phyloP scores from a whole-genome alignment of 1,139 yeast species.

The Pichia sp. region DNA sequence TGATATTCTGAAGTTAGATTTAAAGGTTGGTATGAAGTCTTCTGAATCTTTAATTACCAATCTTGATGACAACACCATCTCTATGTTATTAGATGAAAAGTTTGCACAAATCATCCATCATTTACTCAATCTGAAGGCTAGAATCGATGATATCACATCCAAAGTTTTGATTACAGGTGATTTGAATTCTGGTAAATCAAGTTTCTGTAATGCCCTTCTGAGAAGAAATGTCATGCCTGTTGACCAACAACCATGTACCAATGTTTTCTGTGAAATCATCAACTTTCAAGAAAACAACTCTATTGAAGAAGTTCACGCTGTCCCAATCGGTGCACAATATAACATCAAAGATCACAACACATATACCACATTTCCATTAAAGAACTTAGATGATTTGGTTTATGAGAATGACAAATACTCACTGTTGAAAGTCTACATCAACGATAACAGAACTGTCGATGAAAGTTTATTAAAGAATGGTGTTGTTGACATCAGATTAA shows the following conservation, averaged over 20 bases:
- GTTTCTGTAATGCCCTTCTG: slow-evolving; percentile 89
- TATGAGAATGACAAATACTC: slow-evolving; percentile 70
- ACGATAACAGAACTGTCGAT: slow-evolving; percentile 68
- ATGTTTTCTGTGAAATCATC: slow-evolving; percentile 91
- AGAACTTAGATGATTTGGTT: slow-evolving; percentile 67
- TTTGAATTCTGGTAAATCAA: slow-evolving; percentile 93
- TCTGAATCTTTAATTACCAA: slow-evolving; percentile 44
- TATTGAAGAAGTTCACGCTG: slow-evolving; percentile 91
- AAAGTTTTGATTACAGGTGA: slow-evolving; percentile 97
- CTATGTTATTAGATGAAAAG: slow-evolving; percentile 64
- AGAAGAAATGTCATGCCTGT: slow-evolving; percentile 82
- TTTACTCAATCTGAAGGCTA: slow-evolving; percentile 66
- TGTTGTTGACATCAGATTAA: slow-evolving; percentile 84
- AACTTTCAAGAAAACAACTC: slow-evolving; percentile 78
- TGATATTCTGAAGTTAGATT: slow-evolving; percentile 60
- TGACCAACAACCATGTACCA: slow-evolving; percentile 98
- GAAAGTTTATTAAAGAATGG: slow-evolving; percentile 84
- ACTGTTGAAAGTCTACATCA: slow-evolving; percentile 75
- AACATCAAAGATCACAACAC: slow-evolving; percentile 62
- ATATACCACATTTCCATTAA: slow-evolving; percentile 53
- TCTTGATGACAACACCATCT: slow-evolving; percentile 64
- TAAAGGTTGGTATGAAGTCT: slow-evolving; percentile 56
- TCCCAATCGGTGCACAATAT: slow-evolving; percentile 62
- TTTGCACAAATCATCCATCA: slow-evolving; percentile 64
- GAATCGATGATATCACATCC: slow-evolving; percentile 90